These are phyloP conservation scores for Hypoxylon sp. DNA, from an alignment of 2,329 filamentous ascomycete species.

Conservation along the genomic window DNA sequence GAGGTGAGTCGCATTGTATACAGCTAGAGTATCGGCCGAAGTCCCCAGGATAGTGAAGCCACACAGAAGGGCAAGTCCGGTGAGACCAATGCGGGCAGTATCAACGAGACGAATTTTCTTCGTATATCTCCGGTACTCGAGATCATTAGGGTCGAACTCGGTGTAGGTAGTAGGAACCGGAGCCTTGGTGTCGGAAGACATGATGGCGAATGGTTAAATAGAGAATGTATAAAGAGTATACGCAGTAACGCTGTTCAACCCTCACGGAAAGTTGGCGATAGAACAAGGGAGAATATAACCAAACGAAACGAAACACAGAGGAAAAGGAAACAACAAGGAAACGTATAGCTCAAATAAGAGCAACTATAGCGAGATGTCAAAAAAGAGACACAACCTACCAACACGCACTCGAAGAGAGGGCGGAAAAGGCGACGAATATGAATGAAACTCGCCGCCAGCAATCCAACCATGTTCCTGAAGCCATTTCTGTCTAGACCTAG, in stretches of 20 bases:
- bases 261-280: conserved; percentile 40
- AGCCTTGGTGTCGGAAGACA: conserved; percentile 58
- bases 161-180: conserved; percentile 63
- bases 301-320: conserved; percentile 39
- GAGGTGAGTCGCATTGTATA: conserved; percentile 69
- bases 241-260: conserved; percentile 33
- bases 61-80: conserved; percentile 64
- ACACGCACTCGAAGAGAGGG: conserved; percentile 24
- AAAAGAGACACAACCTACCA: conserved; percentile 39
- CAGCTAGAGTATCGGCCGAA: conserved; percentile 67
- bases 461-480: conserved; percentile 43
- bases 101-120: conserved; percentile 60
- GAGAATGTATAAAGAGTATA: conserved; percentile 17
- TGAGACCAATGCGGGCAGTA: conserved; percentile 63
- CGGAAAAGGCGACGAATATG: conserved; percentile 46
- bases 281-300: conserved; percentile 21
- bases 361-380: conserved; percentile 39
- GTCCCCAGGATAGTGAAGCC: conserved; percentile 68
- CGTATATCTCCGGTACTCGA: conserved; percentile 57
- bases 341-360: conserved; percentile 23
- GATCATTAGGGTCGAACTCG: conserved; percentile 62
- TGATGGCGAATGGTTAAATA: conserved; percentile 37
- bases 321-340: conserved; percentile 40
- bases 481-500: conserved; percentile 27
- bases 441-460: conserved; percentile 42